Percentiles rank a stretch among this genome's conserved stretches.
phyloP scores from a whole-genome alignment of 1,284 basidiomycete genomes.

The Cutaneotrichosporon cutaneum region DNA sequence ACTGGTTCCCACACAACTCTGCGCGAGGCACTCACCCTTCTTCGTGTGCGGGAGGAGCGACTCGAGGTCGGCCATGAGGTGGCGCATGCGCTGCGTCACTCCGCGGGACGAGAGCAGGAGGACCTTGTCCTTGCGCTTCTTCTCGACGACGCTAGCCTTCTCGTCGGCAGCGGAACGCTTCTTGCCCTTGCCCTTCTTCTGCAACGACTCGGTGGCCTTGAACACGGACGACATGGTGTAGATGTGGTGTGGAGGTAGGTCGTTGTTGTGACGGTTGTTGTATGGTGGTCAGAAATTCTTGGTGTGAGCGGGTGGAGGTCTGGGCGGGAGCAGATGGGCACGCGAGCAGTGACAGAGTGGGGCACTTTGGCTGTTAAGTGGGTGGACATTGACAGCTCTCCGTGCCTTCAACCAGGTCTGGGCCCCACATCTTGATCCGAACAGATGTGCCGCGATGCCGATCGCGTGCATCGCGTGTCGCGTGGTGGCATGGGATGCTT shows the following conservation, averaged over 20 bases:
- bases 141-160: slow-evolving; percentile 23
- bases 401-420: neutral
- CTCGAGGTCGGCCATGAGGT: slow-evolving; percentile 94
- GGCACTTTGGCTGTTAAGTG: neutral
- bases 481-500: too few species aligned
- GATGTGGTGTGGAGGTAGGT: neutral
- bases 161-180: slow-evolving; percentile 22
- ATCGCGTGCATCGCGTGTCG: too few species aligned
- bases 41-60: slow-evolving; percentile 90
- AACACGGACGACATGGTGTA: slow-evolving; percentile 23
- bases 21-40: slow-evolving; percentile 70
- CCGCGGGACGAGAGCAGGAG: slow-evolving; percentile 90
- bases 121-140: slow-evolving; percentile 63
- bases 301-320: slow-evolving; percentile 1
- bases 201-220: slow-evolving; percentile 25
- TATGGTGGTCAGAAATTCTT: slow-evolving; percentile 6
- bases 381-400: too few species aligned
- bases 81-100: slow-evolving; percentile 93
- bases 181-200: slow-evolving; percentile 28
- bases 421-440: too few species aligned
- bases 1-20: neutral
- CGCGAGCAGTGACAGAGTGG: neutral
- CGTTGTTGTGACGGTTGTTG: neutral
- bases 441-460: too few species aligned
- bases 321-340: neutral